These are phyloP conservation scores for Trichoderma parareesei DNA, from an alignment of 495 filamentous ascomycete genomes.

Conservation along the genomic window DNA sequence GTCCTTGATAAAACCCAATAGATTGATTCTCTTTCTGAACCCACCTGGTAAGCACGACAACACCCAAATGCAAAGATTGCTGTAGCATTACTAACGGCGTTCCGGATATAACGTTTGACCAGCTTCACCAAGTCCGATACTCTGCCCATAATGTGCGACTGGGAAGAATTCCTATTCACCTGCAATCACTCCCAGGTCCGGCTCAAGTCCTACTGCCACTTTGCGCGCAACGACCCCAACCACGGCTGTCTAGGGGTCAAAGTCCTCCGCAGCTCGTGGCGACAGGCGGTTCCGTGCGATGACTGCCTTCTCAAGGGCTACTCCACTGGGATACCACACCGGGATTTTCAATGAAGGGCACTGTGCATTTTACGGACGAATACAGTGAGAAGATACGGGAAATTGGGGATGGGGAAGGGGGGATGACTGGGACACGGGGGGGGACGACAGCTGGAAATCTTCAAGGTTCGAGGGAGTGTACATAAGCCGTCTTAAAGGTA, in stretches of 20 bases:
- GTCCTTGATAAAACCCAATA: no score
- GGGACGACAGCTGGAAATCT: not conserved
- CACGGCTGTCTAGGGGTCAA: conserved; percentile 56
- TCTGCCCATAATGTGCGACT: conserved; percentile 52
- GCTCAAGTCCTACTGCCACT: conserved; percentile 60
- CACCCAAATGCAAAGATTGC: no score
- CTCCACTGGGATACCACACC: not conserved
- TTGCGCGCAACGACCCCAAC: conserved; percentile 55
- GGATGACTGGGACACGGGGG: not conserved
- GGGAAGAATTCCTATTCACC: conserved; percentile 52
- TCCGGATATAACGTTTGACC: not conserved
- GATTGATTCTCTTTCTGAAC: no score
- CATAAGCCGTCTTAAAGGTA: not conserved
- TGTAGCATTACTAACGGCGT: not conserved
- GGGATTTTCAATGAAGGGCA: not conserved
- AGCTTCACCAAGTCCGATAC: not conserved
- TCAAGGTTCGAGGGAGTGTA: not conserved
- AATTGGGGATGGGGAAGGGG: not conserved
- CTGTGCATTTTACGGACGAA: no score
- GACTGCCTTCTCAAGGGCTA: conserved; percentile 20
- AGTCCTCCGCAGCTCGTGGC: conserved; percentile 48
- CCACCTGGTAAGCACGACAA: no score
- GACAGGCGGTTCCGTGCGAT: conserved; percentile 40
- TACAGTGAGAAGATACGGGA: no score
- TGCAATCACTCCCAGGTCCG: conserved; percentile 49